Percentiles rank a stretch among this genome's conserved stretches.
phyloP scores from a whole-genome alignment of 345 rosid species.

The Eutrema yunnanense region DNA sequence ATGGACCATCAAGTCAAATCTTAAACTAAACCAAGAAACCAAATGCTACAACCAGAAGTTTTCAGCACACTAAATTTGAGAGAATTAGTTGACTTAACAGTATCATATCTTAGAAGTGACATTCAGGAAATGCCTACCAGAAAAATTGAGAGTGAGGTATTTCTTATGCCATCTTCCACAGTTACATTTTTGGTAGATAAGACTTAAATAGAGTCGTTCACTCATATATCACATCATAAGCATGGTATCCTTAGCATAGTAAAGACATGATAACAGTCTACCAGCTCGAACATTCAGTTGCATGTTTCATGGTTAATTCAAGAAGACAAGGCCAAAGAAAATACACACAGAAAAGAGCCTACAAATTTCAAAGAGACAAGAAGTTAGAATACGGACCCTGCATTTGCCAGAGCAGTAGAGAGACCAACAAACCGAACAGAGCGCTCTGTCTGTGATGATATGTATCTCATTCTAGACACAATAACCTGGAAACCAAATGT shows the following conservation, averaged over 20 bases:
- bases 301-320: neutral
- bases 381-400: slow-evolving; percentile 49
- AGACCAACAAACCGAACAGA: slow-evolving; percentile 88
- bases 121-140: neutral
- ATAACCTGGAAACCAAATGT: slow-evolving; percentile 57
- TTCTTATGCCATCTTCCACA: neutral
- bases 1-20: slow-evolving; percentile 12
- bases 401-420: slow-evolving; percentile 97
- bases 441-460: slow-evolving; percentile 98
- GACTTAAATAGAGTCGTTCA: neutral
- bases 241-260: neutral
- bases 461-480: slow-evolving; percentile 98
- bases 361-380: neutral
- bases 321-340: neutral
- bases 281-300: slow-evolving; percentile 9
- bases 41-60: slow-evolving; percentile 2
- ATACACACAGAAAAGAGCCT: slow-evolving; percentile 1
- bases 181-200: neutral
- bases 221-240: neutral
- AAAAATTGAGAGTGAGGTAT: neutral
- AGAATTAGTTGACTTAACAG: neutral
- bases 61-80: neutral
- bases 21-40: neutral
- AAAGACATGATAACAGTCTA: slow-evolving; percentile 2
- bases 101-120: neutral